Percentiles rank a stretch among this genome's conserved stretches.
phyloP scores from a whole-genome alignment of 208 protist species.

The Wallacemonas rigidus region DNA sequence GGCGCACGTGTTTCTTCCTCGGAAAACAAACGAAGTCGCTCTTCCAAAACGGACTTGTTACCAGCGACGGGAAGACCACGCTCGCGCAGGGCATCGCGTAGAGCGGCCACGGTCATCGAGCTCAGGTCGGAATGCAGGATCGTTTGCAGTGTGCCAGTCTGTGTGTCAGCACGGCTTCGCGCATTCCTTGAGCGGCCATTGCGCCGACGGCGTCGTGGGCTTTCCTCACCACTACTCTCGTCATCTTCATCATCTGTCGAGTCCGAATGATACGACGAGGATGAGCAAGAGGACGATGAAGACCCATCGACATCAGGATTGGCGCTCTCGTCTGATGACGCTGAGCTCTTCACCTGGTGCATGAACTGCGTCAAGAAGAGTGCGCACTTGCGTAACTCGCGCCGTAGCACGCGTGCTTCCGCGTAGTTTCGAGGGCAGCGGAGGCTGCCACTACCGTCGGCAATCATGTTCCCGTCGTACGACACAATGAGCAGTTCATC shows the following conservation, averaged over 20 bases:
- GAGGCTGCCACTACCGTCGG: slow-evolving; percentile 58
- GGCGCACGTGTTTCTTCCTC: neutral
- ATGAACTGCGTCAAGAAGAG: slow-evolving; percentile 34
- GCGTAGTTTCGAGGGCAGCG: slow-evolving; percentile 39
- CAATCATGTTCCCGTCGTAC: slow-evolving; percentile 64
- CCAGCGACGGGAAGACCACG: slow-evolving; percentile 47
- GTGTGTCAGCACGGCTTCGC: neutral
- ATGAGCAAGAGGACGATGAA: slow-evolving; percentile 16
- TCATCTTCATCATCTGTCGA: slow-evolving; percentile 2
- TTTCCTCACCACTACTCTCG: slow-evolving; percentile 14
- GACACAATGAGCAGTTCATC: slow-evolving; percentile 62
- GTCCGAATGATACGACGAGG: slow-evolving; percentile 11
- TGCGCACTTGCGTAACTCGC: slow-evolving; percentile 45
- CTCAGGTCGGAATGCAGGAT: slow-evolving; percentile 13
- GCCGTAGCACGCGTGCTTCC: slow-evolving; percentile 40
- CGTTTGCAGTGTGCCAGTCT: too few species aligned
- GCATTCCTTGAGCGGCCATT: neutral
- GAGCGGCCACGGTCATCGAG: slow-evolving; percentile 40
- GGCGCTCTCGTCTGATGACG: slow-evolving; percentile 9
- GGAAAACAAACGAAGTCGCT: slow-evolving; percentile 31
- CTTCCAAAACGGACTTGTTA: slow-evolving; percentile 51
- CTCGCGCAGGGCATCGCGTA: slow-evolving; percentile 37
- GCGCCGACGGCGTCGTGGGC: slow-evolving; percentile 9
- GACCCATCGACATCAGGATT: neutral
- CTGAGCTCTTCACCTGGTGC: neutral